phyloP scores from a whole-genome alignment of 768 basidiomycete genomes.

The Tulasnella sp. region DNA sequence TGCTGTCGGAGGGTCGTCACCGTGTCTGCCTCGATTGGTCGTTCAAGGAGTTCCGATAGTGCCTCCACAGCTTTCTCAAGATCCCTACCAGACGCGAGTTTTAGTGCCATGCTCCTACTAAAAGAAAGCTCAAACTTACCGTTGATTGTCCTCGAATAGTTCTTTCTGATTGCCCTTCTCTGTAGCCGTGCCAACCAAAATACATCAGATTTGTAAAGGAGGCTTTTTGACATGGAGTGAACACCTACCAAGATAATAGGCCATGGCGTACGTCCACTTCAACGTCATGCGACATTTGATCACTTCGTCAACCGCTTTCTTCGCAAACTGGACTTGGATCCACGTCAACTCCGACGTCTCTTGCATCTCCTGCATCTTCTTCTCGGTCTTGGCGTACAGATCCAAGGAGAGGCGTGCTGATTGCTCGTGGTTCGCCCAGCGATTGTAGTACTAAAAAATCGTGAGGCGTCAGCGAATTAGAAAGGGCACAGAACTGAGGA shows the following conservation, averaged over 20 bases:
- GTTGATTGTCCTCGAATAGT: conserved; percentile 94
- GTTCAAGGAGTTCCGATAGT: conserved; percentile 83
- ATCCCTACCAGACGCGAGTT: conserved; percentile 43
- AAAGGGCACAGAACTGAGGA: not conserved
- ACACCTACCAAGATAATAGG: conserved; percentile 67
- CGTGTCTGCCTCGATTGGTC: conserved; percentile 75
- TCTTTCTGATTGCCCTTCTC: conserved; percentile 82
- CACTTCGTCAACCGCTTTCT: conserved; percentile 91
- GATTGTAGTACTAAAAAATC: conserved; percentile 82
- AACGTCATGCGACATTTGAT: conserved; percentile 87
- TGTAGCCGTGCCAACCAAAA: not conserved
- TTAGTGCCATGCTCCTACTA: conserved; percentile 14
- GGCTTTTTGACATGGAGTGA: not conserved
- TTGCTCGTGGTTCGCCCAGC: conserved; percentile 99
- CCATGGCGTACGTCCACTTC: conserved; percentile 99
- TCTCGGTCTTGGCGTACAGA: conserved; percentile 89
- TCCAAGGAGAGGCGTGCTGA: conserved; percentile 94
- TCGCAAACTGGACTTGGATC: conserved; percentile 99
- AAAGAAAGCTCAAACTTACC: conserved; percentile 34
- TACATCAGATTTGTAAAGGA: no score
- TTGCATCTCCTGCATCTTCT: conserved; percentile 99
- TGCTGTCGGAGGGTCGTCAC: conserved; percentile 78
- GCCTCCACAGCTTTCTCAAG: conserved; percentile 93
- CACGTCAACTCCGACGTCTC: conserved; percentile 82
- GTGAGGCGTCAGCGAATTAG: not conserved